Base-by-base conservation (phyloP, 257 asterid species). In the Craterostigma plantagineum region DNA sequence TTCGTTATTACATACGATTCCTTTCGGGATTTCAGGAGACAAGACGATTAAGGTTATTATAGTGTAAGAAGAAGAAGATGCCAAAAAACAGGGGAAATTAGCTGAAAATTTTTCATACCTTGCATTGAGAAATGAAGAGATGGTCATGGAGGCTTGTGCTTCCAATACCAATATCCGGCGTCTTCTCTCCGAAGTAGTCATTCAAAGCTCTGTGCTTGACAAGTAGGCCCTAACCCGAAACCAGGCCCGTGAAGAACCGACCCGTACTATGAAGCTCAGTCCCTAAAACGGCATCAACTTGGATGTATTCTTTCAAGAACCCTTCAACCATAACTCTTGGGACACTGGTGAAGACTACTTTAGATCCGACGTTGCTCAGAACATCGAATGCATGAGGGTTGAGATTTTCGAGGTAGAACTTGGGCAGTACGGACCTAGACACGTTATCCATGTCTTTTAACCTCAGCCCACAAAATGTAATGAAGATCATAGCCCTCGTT, bases 281-380 rank as follows among this genome's bases (percentile, higher is more conserved):
- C 7, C 95, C 97, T 3, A 65, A 60, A 18, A 78, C 91, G 1
- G 37, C 8, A 15, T 86, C 75, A 23, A 78, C 80, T 11, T 59
- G 11, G 7, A 86, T 58, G 63, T 86, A 81, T 49, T 81, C 95
- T 38, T 67, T 78, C 0, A 86, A 54, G 49, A 86, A 86, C 1
- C 72, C 63, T 50, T 81, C 93, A 11, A 86, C 92, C 95, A 86
- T 76, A 13, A 86, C 80, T 35, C 79, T 67, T 0, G 97, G 97
- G 34, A 78, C 73, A 42, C 66, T 53, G 0, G 95, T 86, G 14
- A 76, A 18, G 0, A 78, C 80, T 0, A 56, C 54, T 37, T 43
- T 67, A 11, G 51, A 30, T 15, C 90, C 90, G 0, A 66, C 72
- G 0, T 81, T 61, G 11, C 55, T 67, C 12, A 81, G n/a, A 0